Conservation (phyloP, 2,329 filamentous ascomycete species). For the Fusarium marasasianum region DNA sequence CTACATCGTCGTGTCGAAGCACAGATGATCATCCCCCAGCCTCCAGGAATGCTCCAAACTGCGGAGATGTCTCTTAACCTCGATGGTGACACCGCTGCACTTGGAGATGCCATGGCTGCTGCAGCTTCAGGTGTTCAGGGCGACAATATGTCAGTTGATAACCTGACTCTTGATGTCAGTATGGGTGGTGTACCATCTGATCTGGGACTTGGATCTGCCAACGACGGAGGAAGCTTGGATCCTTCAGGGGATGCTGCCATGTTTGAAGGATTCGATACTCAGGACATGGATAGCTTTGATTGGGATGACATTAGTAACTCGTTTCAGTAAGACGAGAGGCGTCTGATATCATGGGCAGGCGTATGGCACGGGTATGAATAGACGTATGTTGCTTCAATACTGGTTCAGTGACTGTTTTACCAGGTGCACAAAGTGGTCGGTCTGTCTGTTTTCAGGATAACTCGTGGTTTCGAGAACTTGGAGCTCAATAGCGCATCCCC, state of each 20-base stretch:
- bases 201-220: slow-evolving; percentile 50
- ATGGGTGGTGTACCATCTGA: slow-evolving; percentile 52
- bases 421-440: not conserved
- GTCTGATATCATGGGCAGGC: not conserved
- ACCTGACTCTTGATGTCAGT: slow-evolving; percentile 58
- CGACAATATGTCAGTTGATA: slow-evolving; percentile 54
- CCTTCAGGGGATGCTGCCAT: slow-evolving; percentile 50
- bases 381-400: not conserved
- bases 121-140: slow-evolving; percentile 53
- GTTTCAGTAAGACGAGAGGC: not conserved
- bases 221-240: slow-evolving; percentile 46
- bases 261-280: slow-evolving; percentile 51
- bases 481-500: not conserved
- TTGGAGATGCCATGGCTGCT: slow-evolving; percentile 56
- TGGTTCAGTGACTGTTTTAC: not conserved
- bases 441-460: not conserved
- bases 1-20: slow-evolving; percentile 72
- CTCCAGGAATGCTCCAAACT: slow-evolving; percentile 54
- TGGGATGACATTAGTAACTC: slow-evolving; percentile 18
- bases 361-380: slow-evolving; percentile 10
- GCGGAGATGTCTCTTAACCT: slow-evolving; percentile 54
- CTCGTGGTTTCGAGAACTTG: not conserved
- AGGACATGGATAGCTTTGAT: slow-evolving; percentile 49
- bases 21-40: slow-evolving; percentile 62
- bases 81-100: slow-evolving; percentile 49